A percentile compares a stretch with the other conserved stretches of the same genome.
Evolutionary conservation across 345 rosid genomes (phyloP).

Genomic region (Bruguiera sexangula): DNA sequence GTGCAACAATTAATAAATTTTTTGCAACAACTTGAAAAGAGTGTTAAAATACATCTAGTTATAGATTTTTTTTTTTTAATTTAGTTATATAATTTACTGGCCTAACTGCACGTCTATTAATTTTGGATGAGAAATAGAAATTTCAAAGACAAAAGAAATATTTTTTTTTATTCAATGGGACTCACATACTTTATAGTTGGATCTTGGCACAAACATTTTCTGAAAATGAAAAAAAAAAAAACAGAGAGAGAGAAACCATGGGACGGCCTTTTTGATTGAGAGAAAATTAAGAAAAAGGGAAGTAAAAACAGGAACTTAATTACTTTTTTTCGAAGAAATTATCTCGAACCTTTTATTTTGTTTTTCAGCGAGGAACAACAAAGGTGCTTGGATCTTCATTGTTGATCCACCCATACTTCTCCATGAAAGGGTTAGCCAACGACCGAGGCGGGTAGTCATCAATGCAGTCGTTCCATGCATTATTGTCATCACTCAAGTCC

Average conservation of each 20-base stretch:
- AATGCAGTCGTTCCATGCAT: slow-evolving; percentile 67
- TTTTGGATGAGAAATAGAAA: no score
- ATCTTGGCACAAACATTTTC: not conserved
- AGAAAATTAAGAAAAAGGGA: not conserved
- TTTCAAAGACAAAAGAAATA: no score
- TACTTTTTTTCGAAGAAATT: no score
- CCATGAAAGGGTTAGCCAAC: slow-evolving; percentile 63
- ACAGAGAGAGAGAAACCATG: not conserved
- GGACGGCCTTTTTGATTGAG: not conserved
- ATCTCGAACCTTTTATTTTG: not conserved
- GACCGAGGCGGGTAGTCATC: slow-evolving; percentile 64
- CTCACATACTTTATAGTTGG: no score
- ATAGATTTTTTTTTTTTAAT: no score
- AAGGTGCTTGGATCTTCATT: slow-evolving; percentile 67
- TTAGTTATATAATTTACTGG: no score
- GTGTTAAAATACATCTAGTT: no score
- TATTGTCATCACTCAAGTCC: slow-evolving; percentile 45
- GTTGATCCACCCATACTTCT: slow-evolving; percentile 88
- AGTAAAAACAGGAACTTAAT: not conserved
- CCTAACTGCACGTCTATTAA: no score
- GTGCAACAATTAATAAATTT: no score
- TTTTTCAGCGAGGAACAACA: slow-evolving; percentile 27
- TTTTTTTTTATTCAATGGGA: no score
- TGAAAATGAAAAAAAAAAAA: not conserved
- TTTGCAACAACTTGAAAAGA: no score